Base-by-base conservation (phyloP, 257 asterid genomes). In the Fraxinus pennsylvanica region DNA sequence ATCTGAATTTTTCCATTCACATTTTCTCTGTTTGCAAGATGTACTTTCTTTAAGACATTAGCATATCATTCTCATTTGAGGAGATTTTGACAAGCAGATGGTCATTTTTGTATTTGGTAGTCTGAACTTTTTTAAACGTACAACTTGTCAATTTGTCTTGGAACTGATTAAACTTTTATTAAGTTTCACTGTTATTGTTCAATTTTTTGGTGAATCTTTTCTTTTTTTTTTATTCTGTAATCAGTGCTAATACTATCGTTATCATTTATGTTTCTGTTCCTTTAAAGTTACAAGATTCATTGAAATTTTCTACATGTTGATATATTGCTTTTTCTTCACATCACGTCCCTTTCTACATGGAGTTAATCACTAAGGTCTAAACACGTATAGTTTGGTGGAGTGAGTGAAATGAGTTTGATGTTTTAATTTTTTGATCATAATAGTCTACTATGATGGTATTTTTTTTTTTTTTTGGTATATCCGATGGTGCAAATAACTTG, bases 21-120 rank as follows among this genome's bases (percentile, higher is more conserved):
- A 59, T 59, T 59, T 59, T 59, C 67, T 17, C 29, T 57, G 2
- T 19, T 61, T 61, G 67, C 67, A n/a, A 19, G 67, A 10, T n/a
- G 30, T 59, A 21, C 12, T 52, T 52, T 17, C 63, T 52, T 52
- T 52, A 52, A n/a, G 21, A 17, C 17, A 52, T 14, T 14, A 6
- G 21, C 63, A 50, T 52, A 52, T 57, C 66, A 57, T 57, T 29
- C 66, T n/a, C 32, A 63, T 63, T 27, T 63, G 69, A 63, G 69
- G 36, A 27, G 30, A 63, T 22, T 27, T 63, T 63, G 69, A 27
- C 17, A 25, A 63, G 36, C 6, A 0, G 19, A 63, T 27, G 10
- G 19, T 63, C 15, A 5, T 63, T 59, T 63, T 63, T 2, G 3
- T 63, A 63, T 9, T 63, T 63, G 7, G 29, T 12, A 10, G 69